A percentile compares a stretch with the other conserved stretches of the same genome.
Evolutionary conservation across 2,329 filamentous ascomycete genomes (phyloP).

Genomic region (Ophiognomonia clavigignenti-juglandacearum): DNA sequence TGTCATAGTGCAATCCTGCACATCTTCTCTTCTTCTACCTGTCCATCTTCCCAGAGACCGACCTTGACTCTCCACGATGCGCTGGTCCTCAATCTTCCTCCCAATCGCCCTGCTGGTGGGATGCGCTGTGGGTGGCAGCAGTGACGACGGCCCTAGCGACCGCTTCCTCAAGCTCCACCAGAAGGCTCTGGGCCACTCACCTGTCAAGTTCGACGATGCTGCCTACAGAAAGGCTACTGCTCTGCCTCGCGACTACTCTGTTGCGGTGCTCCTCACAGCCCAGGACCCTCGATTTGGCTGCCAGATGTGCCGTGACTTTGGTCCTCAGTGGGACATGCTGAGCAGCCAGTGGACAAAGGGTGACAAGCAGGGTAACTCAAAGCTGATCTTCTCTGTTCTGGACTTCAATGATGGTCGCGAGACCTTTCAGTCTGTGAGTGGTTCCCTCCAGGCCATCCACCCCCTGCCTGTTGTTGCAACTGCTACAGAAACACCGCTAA

Average conservation of each 20-base stretch:
- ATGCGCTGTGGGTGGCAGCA: conserved; percentile 45
- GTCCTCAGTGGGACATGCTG: conserved; percentile 89
- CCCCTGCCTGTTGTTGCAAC: no score
- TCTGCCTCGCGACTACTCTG: conserved; percentile 76
- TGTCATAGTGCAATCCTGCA: neutral
- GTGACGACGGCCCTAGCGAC: conserved; percentile 63
- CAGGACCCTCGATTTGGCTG: conserved; percentile 80
- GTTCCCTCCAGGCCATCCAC: neutral
- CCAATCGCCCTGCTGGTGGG: conserved; percentile 59
- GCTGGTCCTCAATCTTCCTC: conserved; percentile 58
- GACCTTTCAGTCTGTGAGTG: conserved; percentile 77
- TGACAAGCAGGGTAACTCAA: conserved; percentile 68
- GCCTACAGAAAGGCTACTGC: conserved; percentile 72
- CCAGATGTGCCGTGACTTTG: conserved; percentile 81
- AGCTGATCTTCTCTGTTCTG: conserved; percentile 74
- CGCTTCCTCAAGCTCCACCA: conserved; percentile 68
- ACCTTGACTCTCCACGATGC: conserved; percentile 50
- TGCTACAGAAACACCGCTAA: conserved; percentile 2
- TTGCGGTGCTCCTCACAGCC: conserved; percentile 81
- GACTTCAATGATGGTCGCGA: conserved; percentile 83
- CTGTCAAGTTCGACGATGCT: conserved; percentile 73
- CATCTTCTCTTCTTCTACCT: neutral
- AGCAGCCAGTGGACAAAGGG: conserved; percentile 83
- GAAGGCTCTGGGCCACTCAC: conserved; percentile 62
- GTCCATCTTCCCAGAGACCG: neutral